phyloP scores from a whole-genome alignment of 2,329 filamentous ascomycete species.

The Epichloe aotearoae region DNA sequence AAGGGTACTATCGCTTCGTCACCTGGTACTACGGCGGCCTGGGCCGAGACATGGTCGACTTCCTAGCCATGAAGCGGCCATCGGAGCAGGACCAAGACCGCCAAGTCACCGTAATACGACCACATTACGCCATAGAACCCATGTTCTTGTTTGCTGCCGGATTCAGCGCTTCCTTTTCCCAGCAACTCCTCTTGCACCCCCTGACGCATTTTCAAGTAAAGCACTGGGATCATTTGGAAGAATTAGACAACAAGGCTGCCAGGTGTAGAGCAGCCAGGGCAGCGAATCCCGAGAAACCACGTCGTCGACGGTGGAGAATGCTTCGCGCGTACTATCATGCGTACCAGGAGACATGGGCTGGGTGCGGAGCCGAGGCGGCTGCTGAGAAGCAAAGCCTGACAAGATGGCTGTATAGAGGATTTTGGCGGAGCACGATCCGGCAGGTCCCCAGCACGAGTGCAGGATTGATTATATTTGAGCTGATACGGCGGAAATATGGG shows the following conservation, averaged over 20 bases:
- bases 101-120: constrained; percentile 41
- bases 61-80: constrained; percentile 34
- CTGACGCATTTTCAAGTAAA: constrained; percentile 57
- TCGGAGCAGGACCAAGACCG: constrained; percentile 10
- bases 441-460: constrained; percentile 68
- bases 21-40: constrained; percentile 54
- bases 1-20: constrained; percentile 57
- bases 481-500: constrained; percentile 61
- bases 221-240: constrained; percentile 61
- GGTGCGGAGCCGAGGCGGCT: constrained; percentile 44
- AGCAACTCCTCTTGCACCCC: constrained; percentile 59
- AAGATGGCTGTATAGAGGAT: constrained; percentile 56
- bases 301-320: constrained; percentile 33
- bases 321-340: constrained; percentile 55
- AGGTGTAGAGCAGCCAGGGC: constrained; percentile 25
- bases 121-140: constrained; percentile 65
- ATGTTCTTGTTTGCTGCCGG: constrained; percentile 58
- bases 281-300: constrained; percentile 19
- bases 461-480: constrained; percentile 65
- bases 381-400: constrained; percentile 41
- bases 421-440: constrained; percentile 58
- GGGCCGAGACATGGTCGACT: constrained; percentile 36
- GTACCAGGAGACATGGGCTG: constrained; percentile 53
- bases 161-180: constrained; percentile 51
- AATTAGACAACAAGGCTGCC: constrained; percentile 49